Evolutionary conservation across 768 basidiomycete species (phyloP), one percentile per base, ranked within the genome.

Genomic region (Mycena pura): DNA sequence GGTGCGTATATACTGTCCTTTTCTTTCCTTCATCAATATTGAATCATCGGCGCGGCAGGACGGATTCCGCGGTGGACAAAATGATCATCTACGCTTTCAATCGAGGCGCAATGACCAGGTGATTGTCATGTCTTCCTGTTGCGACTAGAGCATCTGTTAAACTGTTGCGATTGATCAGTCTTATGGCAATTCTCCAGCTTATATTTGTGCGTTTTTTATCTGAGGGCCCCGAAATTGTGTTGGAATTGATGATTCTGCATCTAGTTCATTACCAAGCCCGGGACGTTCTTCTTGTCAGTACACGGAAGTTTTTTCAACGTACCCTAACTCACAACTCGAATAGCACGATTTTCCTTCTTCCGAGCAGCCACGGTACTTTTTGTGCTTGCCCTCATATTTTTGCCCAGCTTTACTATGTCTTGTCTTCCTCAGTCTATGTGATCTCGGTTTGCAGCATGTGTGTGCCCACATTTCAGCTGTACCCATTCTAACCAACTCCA

Each of bases 81-180:
- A 57, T 57, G 56, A 41, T 43, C 7, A 57, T 57, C 17, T 55
- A 45, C 28, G 53, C 53, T 15, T 22, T 57, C 3, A 57, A 57
- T 31, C 46, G 39, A 5, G 56, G 56, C 5, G 38, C 47, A 3
- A 41, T 49, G 47, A 57, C 56, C 9, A 57, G 56, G 53, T 55
- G n/a, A n/a, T n/a, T n/a, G n/a, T n/a, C n/a, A n/a, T n/a, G n/a
- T n/a, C n/a, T n/a, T n/a, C n/a, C n/a, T n/a, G n/a, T n/a, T n/a
- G n/a, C n/a, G n/a, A n/a, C n/a, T n/a, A n/a, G n/a, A n/a, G n/a
- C n/a, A n/a, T n/a, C n/a, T n/a, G n/a, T n/a, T n/a, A n/a, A n/a
- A n/a, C n/a, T n/a, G n/a, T n/a, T n/a, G n/a, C n/a, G n/a, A n/a
- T n/a, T n/a, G n/a, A n/a, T n/a, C n/a, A 39, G 38, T 39, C 6